Evolutionary conservation across 768 basidiomycete species (phyloP).

Genomic region (Harrya chromipes): DNA sequence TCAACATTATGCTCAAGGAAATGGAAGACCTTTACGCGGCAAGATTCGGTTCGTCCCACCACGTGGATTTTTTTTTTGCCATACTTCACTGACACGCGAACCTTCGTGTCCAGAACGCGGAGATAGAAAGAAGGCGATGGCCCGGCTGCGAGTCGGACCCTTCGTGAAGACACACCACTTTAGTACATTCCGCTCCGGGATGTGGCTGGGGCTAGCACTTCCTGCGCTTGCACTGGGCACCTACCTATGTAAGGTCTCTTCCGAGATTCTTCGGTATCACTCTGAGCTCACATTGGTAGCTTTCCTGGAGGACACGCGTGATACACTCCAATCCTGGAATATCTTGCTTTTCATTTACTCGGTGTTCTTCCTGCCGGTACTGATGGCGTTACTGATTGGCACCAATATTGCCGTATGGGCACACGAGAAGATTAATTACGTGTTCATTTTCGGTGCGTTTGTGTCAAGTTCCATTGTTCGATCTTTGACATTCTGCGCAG

Average conservation of each 20-base stretch:
- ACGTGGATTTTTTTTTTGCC: no score
- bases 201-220: slow-evolving; percentile 65
- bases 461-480: not conserved
- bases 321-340: slow-evolving; percentile 62
- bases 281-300: slow-evolving; percentile 36
- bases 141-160: slow-evolving; percentile 56
- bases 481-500: slow-evolving; percentile 31
- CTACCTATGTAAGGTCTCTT: slow-evolving; percentile 44
- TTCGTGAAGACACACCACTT: slow-evolving; percentile 62
- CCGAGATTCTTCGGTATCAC: not conserved
- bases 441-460: slow-evolving; percentile 79
- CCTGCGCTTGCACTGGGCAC: slow-evolving; percentile 66
- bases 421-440: slow-evolving; percentile 79
- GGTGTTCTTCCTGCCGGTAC: slow-evolving; percentile 64
- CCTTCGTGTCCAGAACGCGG: slow-evolving; percentile 45
- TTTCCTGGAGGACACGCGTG: slow-evolving; percentile 48
- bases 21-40: slow-evolving; percentile 75
- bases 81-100: not conserved
- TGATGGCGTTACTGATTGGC: slow-evolving; percentile 77
- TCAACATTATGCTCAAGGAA: slow-evolving; percentile 67
- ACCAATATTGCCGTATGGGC: slow-evolving; percentile 80
- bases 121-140: slow-evolving; percentile 73
- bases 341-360: slow-evolving; percentile 78
- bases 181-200: slow-evolving; percentile 73
- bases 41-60: slow-evolving; percentile 59